Base-by-base conservation (phyloP, 1,139 yeast genomes). In the Hanseniaspora uvarum region DNA sequence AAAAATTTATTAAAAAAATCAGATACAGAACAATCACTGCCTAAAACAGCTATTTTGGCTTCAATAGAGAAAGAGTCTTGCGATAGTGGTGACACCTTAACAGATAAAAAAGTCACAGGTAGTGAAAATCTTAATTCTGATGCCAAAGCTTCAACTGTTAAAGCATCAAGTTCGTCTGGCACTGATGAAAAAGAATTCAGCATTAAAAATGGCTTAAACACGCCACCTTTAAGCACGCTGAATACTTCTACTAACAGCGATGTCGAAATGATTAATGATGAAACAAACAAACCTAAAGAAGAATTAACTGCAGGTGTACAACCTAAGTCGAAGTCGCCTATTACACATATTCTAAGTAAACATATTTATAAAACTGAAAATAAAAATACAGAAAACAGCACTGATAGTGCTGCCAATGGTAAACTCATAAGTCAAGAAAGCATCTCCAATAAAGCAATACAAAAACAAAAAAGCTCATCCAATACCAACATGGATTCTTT, bases 161-260 rank as follows among this genome's bases (percentile, higher is more conserved):
- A 45, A 45, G 2, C 14, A 33, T 4, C 10, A 6, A n/a, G 7
- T 24, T 31, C 34, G 11, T 31, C 34, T 31, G 34, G 16, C 5
- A n/a, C 16, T 8, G n/a, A n/a, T 23, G 12, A 36, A 36, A 46
- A 46, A 14, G 26, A 34, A 21, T 38, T 31, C 3, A 23, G 11
- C 2, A 36, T 23, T 19, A 36, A 50, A 18, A 41, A 41, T n/a
- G 47, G 47, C 26, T 28, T 50, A 10, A 28, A 41, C 12, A 41
- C 53, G 18, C 53, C 53, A 5, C 53, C 53, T 4, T 23, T 50
- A 12, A 50, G 53, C 12, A 50, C 21, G n/a, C 14, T 43, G 11
- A 50, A 50, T 21, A 50, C 53, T 10, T 41, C 53, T 16, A 11
- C 33, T 12, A 50, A 50, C 16, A 50, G 53, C 14, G 53, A 50